A percentile compares a stretch with the other conserved stretches of the same genome.
Evolutionary conservation across 768 basidiomycete genomes (phyloP).

Genomic region (Hortiboletus campestris): DNA sequence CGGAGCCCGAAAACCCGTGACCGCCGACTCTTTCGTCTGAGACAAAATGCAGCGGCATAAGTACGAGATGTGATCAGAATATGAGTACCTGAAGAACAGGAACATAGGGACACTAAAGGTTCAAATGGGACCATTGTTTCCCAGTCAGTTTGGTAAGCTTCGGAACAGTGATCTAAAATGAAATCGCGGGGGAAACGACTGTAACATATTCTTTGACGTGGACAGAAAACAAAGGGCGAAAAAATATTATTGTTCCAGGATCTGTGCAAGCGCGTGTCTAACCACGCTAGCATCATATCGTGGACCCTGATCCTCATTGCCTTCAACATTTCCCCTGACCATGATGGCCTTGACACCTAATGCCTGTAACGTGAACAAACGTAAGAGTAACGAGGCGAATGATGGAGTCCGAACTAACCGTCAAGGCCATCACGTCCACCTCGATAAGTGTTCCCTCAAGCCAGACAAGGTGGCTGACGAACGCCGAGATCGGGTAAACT

Average conservation of each 20-base stretch:
- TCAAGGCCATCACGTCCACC: slow-evolving; percentile 60
- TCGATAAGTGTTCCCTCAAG: slow-evolving; percentile 59
- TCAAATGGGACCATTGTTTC: not conserved
- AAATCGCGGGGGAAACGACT: slow-evolving; percentile 7
- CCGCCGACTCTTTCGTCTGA: not conserved
- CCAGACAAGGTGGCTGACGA: slow-evolving; percentile 84
- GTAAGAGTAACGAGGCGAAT: not conserved
- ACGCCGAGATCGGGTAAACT: slow-evolving; percentile 72
- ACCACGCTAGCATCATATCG: slow-evolving; percentile 49
- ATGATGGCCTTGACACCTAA: slow-evolving; percentile 61
- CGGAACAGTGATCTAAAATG: not conserved
- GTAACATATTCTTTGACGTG: not conserved
- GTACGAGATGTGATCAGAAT: not conserved
- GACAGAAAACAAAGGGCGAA: not conserved
- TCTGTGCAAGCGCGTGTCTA: slow-evolving; percentile 39
- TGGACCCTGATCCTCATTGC: slow-evolving; percentile 25
- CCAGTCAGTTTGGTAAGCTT: not conserved
- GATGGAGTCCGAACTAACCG: slow-evolving; percentile 43
- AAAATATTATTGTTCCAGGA: slow-evolving; percentile 17
- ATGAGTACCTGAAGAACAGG: not conserved
- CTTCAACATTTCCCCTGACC: slow-evolving; percentile 34
- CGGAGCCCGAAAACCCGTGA: not conserved
- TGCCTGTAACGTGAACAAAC: slow-evolving; percentile 33
- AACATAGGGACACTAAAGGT: not conserved
- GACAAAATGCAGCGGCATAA: not conserved